These are phyloP conservation scores for Dendrostoma leiphaemia DNA, from an alignment of 2,329 filamentous ascomycete species.

Conservation along the genomic window DNA sequence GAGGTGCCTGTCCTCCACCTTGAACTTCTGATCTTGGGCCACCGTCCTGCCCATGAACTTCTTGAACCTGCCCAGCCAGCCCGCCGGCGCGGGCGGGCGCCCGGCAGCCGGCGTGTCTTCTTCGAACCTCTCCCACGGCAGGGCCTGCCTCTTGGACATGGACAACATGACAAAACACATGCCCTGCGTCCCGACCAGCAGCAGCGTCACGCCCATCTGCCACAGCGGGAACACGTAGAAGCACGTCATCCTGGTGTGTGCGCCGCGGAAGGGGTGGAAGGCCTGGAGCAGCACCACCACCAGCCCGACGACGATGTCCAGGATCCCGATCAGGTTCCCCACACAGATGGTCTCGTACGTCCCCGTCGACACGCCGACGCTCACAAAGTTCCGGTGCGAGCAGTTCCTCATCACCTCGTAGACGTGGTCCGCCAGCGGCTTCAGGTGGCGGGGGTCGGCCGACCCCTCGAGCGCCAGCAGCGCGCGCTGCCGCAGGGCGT, in stretches of 20 bases:
- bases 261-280: slow-evolving; percentile 35
- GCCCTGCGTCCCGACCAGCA: slow-evolving; percentile 43
- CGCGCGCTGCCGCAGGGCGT: slow-evolving; percentile 36
- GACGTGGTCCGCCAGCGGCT: slow-evolving; percentile 44
- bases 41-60: slow-evolving; percentile 10
- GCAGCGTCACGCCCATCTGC: slow-evolving; percentile 41
- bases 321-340: slow-evolving; percentile 41
- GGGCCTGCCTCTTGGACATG: slow-evolving; percentile 42
- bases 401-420: slow-evolving; percentile 46
- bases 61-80: slow-evolving; percentile 6
- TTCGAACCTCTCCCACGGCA: slow-evolving; percentile 48
- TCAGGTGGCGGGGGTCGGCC: slow-evolving; percentile 37
- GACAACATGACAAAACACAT: slow-evolving; percentile 47
- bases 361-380: slow-evolving; percentile 52
- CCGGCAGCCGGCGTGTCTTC: slow-evolving; percentile 28
- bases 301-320: slow-evolving; percentile 38
- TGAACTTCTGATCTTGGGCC: slow-evolving; percentile 30
- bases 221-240: slow-evolving; percentile 45
- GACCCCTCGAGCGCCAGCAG: slow-evolving; percentile 34
- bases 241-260: slow-evolving; percentile 39
- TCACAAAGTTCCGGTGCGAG: slow-evolving; percentile 49
- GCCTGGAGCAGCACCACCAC: slow-evolving; percentile 38
- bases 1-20: slow-evolving; percentile 42
- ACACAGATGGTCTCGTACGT: slow-evolving; percentile 48
- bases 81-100: not conserved